Base-by-base conservation (phyloP, 2,329 filamentous ascomycete genomes). In the Chrysosporium queenslandicum region DNA sequence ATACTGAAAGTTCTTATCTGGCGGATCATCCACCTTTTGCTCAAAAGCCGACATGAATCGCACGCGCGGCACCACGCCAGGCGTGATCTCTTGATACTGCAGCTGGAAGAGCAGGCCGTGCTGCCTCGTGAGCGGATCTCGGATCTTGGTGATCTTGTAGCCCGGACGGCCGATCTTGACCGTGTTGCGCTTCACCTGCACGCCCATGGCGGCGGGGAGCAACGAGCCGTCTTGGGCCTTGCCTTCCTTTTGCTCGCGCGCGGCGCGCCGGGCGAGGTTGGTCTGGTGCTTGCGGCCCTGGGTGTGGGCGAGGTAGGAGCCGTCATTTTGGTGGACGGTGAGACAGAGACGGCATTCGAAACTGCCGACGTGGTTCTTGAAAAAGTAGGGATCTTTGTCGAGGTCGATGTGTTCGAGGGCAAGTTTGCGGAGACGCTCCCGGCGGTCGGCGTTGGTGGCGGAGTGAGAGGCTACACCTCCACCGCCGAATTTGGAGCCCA, bases 321-420 rank as follows among this genome's bases (percentile, higher is more conserved):
- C 92, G 74, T 98, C 92, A 69, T 98, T 98, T 66, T 98, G 92
- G 77, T 98, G 92, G 3, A 97, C 91, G 0, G 92, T 98, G 23
- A 98, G 77, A 66, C 92, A 98, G 37, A 98, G 85, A 27, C 92
- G 87, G 70, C 92, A 98, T 72, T 98, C 92, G 72, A 96, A 98
- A 65, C 86, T 92, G 65, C 92, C 92, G 63, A 97, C 87, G 71
- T 98, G 91, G 77, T 98, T 98, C 71, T 94, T 94, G 83, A 98
- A 98, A 77, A 97, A 96, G 80, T 97, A 98, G 0, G 92, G 92
- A 74, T 98, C 92, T 74, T 96, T 97, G 74, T 97, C 92, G 58
- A 97, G 86, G 75, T 97, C 91, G 77, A 98, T 98, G 52, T 89
- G 94, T 74, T 98, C 92, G 65, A 98, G 87, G 54, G 92, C 92